Percentiles rank a stretch among this genome's conserved stretches.
These are phyloP conservation scores for Echites panduratus DNA, from an alignment of 257 asterid species.

Conservation along the genomic window DNA sequence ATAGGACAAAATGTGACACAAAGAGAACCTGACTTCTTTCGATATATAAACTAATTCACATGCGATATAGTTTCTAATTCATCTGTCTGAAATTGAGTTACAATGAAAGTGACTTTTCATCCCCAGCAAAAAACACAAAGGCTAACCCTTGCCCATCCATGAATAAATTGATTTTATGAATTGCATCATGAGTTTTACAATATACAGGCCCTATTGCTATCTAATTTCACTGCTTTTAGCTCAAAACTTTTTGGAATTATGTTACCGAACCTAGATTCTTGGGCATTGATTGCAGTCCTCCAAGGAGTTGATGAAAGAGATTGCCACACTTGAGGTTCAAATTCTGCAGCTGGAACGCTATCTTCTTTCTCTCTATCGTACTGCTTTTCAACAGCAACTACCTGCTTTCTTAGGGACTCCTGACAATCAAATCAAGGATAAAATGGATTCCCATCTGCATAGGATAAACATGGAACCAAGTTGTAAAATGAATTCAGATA, in stretches of 20 bases:
- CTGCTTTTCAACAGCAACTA: conserved; percentile 45
- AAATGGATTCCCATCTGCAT: conserved; percentile 23
- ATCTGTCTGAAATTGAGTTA: neutral
- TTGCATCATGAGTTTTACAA: neutral
- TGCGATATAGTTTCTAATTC: neutral
- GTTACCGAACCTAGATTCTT: conserved; percentile 6
- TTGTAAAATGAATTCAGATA: conserved; percentile 16
- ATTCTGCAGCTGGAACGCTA: conserved; percentile 60
- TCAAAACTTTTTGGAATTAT: neutral
- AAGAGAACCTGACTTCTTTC: neutral
- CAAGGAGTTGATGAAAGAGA: conserved; percentile 62
- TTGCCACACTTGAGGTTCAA: conserved; percentile 61
- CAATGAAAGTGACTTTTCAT: neutral
- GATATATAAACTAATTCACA: neutral
- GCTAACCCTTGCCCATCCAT: neutral
- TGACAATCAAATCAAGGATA: conserved; percentile 18
- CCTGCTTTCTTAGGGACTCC: conserved; percentile 28
- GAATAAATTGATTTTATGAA: neutral
- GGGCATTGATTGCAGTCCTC: conserved; percentile 44
- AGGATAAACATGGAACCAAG: conserved; percentile 24
- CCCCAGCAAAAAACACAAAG: neutral
- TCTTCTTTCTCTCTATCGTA: conserved; percentile 72
- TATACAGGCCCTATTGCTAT: neutral
- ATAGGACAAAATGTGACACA: too few species aligned
- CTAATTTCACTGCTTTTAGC: conserved; percentile 1